Conservation (phyloP, 2,329 filamentous ascomycete species). For the Fusarium sp. region DNA sequence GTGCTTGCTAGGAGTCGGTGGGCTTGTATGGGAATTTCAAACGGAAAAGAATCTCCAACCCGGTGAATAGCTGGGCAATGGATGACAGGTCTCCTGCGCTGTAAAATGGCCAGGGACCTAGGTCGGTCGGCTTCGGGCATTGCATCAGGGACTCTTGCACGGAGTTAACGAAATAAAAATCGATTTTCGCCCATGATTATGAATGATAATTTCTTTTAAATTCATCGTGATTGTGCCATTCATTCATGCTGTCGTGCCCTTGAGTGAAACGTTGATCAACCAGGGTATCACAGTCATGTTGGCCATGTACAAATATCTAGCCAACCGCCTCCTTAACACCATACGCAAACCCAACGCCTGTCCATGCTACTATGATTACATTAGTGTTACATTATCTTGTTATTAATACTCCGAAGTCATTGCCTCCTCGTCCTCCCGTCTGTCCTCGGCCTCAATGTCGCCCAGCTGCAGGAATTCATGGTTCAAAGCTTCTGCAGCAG, state of each 20-base stretch:
- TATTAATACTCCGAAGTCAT: constrained; percentile 25
- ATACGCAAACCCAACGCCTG: constrained; percentile 34
- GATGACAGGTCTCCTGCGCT: constrained; percentile 44
- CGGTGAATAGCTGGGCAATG: constrained; percentile 35
- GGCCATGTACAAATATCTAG: constrained; percentile 39
- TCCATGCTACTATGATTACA: constrained; percentile 39
- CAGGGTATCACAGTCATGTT: constrained; percentile 33
- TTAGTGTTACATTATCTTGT: constrained; percentile 29
- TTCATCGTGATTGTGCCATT: constrained; percentile 7
- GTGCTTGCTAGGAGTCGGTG: constrained; percentile 50
- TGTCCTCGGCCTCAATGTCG: constrained; percentile 59
- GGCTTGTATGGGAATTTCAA: constrained; percentile 49
- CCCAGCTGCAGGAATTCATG: constrained; percentile 73
- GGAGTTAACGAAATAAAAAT: constrained; percentile 59
- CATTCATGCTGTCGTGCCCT: not conserved
- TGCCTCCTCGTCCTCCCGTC: constrained; percentile 52
- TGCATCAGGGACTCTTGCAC: constrained; percentile 59
- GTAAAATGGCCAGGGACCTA: constrained; percentile 47
- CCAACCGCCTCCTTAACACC: constrained; percentile 27
- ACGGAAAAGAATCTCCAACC: constrained; percentile 48
- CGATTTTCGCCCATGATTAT: constrained; percentile 54
- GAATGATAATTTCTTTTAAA: constrained; percentile 14
- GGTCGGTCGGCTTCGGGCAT: constrained; percentile 58
- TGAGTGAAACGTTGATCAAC: constrained; percentile 1
- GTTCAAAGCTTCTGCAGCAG: constrained; percentile 78